Evolutionary conservation across 371 early-diverging fungal species (phyloP), one percentile per base, ranked within the genome.

Genomic region (Coemansia sp.): DNA sequence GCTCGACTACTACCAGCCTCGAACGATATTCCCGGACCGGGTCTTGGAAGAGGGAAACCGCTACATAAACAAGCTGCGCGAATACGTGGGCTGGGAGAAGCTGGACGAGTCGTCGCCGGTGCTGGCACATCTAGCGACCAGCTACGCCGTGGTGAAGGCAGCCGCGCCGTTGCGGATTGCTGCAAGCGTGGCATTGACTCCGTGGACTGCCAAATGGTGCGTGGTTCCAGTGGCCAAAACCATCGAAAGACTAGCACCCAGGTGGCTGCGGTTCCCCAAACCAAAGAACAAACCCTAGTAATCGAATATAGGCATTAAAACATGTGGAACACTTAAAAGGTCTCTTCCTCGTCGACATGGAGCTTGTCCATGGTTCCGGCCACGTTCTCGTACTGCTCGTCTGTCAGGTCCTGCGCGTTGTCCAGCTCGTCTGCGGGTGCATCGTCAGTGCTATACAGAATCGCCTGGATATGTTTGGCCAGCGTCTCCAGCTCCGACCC

Each of bases 361-460:
- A 62, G 61, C 16, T 48, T 39, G 14, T 59, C 49, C 73, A 68
- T 62, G 43, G 58, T 51, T 3, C 40, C 60, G 5, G 59, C 58
- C 4, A 52, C 57, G 20, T 20, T 20, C 49, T 69, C 65, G 26
- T 62, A 50, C 26, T 61, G 57, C 20, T 59, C 54, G 47, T 63
- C 53, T 14, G 34, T 26, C 2, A 47, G 47, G 4, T n/a, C 57
- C 1, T 59, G 61, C 3, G 48, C 50, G 11, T 13, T 39, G 6
- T 57, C 60, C 11, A 16, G 43, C 0, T 59, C 67, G 32, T 62
- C 63, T 5, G 20, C 63, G 36, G 43, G 57, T 8, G 82, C 82
- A 1, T 86, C 95, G 71, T 94, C 96, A 50, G 94, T 94, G 79
- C 85, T 88, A 72, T 94, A 94, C 68, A 93, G 84, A 63, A 92